phyloP scores from a whole-genome alignment of 1,139 yeast genomes.

The Arxiozyma heterogenica region DNA sequence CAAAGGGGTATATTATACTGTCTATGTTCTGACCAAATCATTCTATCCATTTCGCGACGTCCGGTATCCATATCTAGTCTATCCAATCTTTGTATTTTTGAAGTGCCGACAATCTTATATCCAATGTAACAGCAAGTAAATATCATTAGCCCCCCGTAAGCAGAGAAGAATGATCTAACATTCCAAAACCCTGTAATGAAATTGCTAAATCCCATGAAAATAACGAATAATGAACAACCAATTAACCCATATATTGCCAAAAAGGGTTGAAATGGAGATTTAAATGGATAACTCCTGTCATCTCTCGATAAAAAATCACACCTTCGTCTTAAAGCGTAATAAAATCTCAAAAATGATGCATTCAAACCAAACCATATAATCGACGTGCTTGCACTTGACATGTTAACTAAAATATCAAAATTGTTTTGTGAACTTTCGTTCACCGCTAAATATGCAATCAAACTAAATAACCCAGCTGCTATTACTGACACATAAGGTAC shows the following conservation, averaged over 20 bases:
- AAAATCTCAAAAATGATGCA: slow-evolving; percentile 61
- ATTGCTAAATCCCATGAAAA: slow-evolving; percentile 64
- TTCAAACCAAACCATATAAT: slow-evolving; percentile 80
- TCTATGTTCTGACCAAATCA: slow-evolving; percentile 34
- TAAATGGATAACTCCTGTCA: slow-evolving; percentile 60
- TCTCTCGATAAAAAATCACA: slow-evolving; percentile 56
- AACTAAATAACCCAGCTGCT: slow-evolving; percentile 50
- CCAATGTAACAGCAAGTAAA: slow-evolving; percentile 46
- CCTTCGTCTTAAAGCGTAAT: slow-evolving; percentile 55
- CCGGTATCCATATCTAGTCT: slow-evolving; percentile 73
- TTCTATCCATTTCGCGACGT: slow-evolving; percentile 61
- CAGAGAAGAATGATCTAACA: slow-evolving; percentile 53
- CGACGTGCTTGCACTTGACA: slow-evolving; percentile 67
- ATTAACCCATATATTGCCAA: slow-evolving; percentile 59
- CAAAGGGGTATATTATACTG: slow-evolving; percentile 15
- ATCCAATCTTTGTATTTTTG: slow-evolving; percentile 46
- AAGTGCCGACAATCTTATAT: slow-evolving; percentile 49
- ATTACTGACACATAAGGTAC: slow-evolving; percentile 68
- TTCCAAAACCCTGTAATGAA: slow-evolving; percentile 57
- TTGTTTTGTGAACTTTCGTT: slow-evolving; percentile 51
- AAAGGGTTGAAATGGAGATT: slow-evolving; percentile 72
- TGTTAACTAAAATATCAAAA: slow-evolving; percentile 56
- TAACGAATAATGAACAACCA: slow-evolving; percentile 41
- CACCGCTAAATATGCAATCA: slow-evolving; percentile 54
- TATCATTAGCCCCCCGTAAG: slow-evolving; percentile 57